Evolutionary conservation across 225 moss, liverwort and hornwort genomes (phyloP).

Genomic region (Asterella californica): DNA sequence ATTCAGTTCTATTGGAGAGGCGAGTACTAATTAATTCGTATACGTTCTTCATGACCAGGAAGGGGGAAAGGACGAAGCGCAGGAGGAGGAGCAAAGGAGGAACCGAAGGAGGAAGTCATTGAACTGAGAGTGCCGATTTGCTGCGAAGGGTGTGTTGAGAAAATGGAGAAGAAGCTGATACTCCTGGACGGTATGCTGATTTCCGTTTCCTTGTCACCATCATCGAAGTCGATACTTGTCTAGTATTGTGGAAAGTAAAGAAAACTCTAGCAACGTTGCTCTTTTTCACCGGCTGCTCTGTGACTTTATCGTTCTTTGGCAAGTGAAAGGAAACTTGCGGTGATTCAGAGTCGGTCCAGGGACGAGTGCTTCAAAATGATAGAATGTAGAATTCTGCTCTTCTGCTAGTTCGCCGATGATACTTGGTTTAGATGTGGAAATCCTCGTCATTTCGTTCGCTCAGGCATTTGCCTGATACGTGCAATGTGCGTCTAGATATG

Average conservation of each 20-base stretch:
- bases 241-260: no score
- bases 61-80: not conserved
- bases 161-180: slow-evolving; percentile 23
- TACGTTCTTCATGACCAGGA: not conserved
- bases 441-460: not conserved
- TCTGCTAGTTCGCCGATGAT: no score
- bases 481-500: not conserved
- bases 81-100: not conserved
- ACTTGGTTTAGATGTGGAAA: not conserved
- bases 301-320: no score
- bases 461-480: not conserved
- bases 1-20: no score
- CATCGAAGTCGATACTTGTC: no score
- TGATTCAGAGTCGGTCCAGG: no score
- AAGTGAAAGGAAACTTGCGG: no score
- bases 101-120: slow-evolving; percentile 9
- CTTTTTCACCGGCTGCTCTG: no score
- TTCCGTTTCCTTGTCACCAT: not conserved
- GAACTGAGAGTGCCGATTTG: slow-evolving; percentile 24
- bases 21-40: no score
- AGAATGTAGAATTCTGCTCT: not conserved
- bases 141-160: slow-evolving; percentile 30
- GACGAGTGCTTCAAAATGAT: not conserved
- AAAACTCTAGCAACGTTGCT: no score
- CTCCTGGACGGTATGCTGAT: slow-evolving; percentile 15